Conservation (phyloP, 805 yeast genomes). For the Kazachstania viticola region DNA sequence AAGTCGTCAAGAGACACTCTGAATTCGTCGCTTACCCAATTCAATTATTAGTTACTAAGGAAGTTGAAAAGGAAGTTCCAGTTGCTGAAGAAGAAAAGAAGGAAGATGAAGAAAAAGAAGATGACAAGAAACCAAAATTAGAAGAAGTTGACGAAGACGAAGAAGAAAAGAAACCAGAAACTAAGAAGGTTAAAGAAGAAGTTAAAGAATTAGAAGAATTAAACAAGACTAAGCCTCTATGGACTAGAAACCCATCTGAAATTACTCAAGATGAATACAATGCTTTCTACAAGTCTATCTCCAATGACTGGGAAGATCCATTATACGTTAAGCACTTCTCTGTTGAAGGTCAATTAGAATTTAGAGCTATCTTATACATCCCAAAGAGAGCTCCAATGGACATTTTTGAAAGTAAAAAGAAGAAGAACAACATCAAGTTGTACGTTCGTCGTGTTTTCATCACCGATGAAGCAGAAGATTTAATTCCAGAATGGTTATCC, state of each 20-base stretch:
- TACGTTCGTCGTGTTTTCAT: slow-evolving; percentile 99
- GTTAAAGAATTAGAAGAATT: slow-evolving; percentile 96
- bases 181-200: slow-evolving; percentile 82
- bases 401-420: slow-evolving; percentile 95
- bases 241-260: slow-evolving; percentile 98
- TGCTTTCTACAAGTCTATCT: slow-evolving; percentile 97
- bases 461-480: slow-evolving; percentile 98
- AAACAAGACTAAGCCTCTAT: slow-evolving; percentile 96
- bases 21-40: slow-evolving; percentile 99
- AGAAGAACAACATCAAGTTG: slow-evolving; percentile 96
- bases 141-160: slow-evolving; percentile 69
- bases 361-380: slow-evolving; percentile 92
- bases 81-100: slow-evolving; percentile 35
- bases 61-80: slow-evolving; percentile 96
- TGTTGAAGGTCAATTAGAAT: slow-evolving; percentile 99
- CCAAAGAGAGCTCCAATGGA: slow-evolving; percentile 99
- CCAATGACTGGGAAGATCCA: slow-evolving; percentile 99
- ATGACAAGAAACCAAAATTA: slow-evolving; percentile 55
- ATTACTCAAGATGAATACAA: slow-evolving; percentile 97
- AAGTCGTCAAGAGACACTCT: slow-evolving; percentile 98
- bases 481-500: slow-evolving; percentile 97
- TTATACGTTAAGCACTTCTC: slow-evolving; percentile 98
- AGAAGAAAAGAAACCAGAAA: slow-evolving; percentile 59
- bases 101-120: slow-evolving; percentile 36
- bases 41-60: slow-evolving; percentile 95